These are phyloP conservation scores for Diaporthe citrichinensis DNA, from an alignment of 2,329 filamentous ascomycete species.

Conservation along the genomic window DNA sequence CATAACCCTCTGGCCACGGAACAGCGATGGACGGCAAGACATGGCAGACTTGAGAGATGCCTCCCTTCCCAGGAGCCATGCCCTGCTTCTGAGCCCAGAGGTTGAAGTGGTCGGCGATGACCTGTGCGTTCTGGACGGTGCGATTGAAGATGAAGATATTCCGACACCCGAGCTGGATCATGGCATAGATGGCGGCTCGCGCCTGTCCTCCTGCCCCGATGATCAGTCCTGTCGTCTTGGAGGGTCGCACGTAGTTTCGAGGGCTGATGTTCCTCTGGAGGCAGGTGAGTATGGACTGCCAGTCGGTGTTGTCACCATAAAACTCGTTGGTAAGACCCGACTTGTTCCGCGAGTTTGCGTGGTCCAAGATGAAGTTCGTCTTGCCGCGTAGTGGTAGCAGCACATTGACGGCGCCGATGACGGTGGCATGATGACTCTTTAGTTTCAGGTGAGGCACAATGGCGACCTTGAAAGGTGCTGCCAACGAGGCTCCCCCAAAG, in stretches of 20 bases:
- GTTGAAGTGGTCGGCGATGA: constrained; percentile 78
- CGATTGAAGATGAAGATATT: constrained; percentile 82
- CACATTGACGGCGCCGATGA: constrained; percentile 81
- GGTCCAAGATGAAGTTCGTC: constrained; percentile 63
- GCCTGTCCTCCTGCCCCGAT: constrained; percentile 80
- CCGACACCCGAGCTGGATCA: constrained; percentile 79
- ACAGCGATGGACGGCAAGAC: constrained; percentile 71
- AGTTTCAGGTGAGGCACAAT: constrained; percentile 75
- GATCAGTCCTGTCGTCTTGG: constrained; percentile 67
- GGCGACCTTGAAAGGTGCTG: constrained; percentile 79
- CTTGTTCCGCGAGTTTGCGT: constrained; percentile 71
- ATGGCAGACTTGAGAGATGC: constrained; percentile 57
- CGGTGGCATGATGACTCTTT: constrained; percentile 76
- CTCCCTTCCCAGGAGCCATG: constrained; percentile 52
- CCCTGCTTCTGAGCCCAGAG: constrained; percentile 57
- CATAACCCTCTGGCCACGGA: constrained; percentile 73
- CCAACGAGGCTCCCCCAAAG: constrained; percentile 77
- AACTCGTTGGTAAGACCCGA: constrained; percentile 73
- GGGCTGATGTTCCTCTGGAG: constrained; percentile 79
- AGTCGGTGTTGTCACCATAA: constrained; percentile 68
- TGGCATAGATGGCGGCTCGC: constrained; percentile 79
- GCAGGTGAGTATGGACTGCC: constrained; percentile 63
- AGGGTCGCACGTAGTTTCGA: constrained; percentile 70
- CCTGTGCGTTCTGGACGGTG: constrained; percentile 71
- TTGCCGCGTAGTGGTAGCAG: constrained; percentile 74